Percentiles rank a stretch among this genome's conserved stretches.
Conservation (phyloP, 2,329 filamentous ascomycete genomes). For the Scytalidium lignicola region DNA sequence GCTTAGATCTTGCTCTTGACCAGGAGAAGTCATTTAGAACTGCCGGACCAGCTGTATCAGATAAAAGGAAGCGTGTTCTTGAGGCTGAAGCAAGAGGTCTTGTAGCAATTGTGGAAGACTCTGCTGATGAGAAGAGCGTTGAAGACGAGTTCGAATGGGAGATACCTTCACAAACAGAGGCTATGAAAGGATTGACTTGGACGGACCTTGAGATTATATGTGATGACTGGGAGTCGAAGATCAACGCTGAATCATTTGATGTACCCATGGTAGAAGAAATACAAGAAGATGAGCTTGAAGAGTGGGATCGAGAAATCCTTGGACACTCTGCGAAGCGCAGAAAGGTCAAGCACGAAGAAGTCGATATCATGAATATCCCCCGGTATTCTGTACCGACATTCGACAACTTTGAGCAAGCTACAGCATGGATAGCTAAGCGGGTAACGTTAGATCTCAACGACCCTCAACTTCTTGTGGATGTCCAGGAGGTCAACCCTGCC, state of each 20-base stretch:
- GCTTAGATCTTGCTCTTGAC: slow-evolving; percentile 78
- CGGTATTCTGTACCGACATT: slow-evolving; percentile 64
- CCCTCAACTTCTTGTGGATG: slow-evolving; percentile 77
- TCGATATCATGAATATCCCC: slow-evolving; percentile 53
- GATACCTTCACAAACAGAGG: slow-evolving; percentile 50
- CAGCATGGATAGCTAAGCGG: slow-evolving; percentile 67
- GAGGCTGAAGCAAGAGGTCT: slow-evolving; percentile 45
- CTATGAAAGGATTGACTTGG: slow-evolving; percentile 68
- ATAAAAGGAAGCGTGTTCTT: slow-evolving; percentile 52
- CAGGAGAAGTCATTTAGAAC: slow-evolving; percentile 82
- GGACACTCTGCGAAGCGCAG: slow-evolving; percentile 57
- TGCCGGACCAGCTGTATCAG: slow-evolving; percentile 50
- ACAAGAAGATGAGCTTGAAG: slow-evolving; percentile 31
- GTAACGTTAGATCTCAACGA: slow-evolving; percentile 86
- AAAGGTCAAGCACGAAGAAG: slow-evolving; percentile 49
- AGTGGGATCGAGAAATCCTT: slow-evolving; percentile 58
- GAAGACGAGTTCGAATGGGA: slow-evolving; percentile 47
- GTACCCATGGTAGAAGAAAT: slow-evolving; percentile 15
- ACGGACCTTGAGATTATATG: slow-evolving; percentile 82
- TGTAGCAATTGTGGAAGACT: slow-evolving; percentile 37
- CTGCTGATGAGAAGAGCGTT: slow-evolving; percentile 32
- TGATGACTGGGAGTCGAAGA: slow-evolving; percentile 73
- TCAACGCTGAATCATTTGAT: slow-evolving; percentile 39
- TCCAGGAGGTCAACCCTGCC: slow-evolving; percentile 59
- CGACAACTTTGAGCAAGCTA: slow-evolving; percentile 73